These are phyloP conservation scores for Talaromyces sp. DNA, from an alignment of 2,329 filamentous ascomycete species.

Conservation along the genomic window DNA sequence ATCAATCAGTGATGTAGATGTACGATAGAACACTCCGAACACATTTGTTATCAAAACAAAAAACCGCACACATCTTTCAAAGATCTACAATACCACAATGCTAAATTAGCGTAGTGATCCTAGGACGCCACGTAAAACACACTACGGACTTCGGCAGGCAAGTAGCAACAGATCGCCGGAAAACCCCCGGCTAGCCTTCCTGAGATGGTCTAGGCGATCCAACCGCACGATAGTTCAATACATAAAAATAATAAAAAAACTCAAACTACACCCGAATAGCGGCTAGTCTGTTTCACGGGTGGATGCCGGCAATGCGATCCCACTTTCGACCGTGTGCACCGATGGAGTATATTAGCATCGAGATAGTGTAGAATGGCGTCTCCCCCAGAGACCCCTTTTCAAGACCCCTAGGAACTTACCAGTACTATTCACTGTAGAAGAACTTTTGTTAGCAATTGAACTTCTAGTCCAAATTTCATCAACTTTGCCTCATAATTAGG, in stretches of 20 bases:
- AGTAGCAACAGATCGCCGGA: not conserved
- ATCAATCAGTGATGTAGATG: too few relatives aligned
- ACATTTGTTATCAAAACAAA: too few relatives aligned
- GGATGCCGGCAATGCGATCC: not conserved
- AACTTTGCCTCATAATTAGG: too few relatives aligned
- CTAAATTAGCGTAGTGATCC: not conserved
- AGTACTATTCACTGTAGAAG: too few relatives aligned
- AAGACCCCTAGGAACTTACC: not conserved
- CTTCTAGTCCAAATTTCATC: not conserved
- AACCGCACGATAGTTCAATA: not conserved
- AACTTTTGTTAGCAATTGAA: too few relatives aligned
- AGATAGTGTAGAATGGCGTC: conserved; percentile 1
- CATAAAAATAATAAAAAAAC: not conserved
- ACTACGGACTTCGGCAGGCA: not conserved
- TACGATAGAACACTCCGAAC: too few relatives aligned
- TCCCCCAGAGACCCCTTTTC: not conserved
- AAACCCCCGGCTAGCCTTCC: not conserved
- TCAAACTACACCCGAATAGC: not conserved
- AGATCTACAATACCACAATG: not conserved
- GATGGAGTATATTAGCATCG: not conserved
- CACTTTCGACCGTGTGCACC: not conserved
- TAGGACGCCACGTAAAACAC: not conserved
- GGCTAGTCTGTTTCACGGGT: not conserved
- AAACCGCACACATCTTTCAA: not conserved
- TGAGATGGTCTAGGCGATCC: not conserved